A percentile compares a stretch with the other conserved stretches of the same genome.
phyloP scores from a whole-genome alignment of 163 green algal genomes.

The Trebouxia gelatinosa region DNA sequence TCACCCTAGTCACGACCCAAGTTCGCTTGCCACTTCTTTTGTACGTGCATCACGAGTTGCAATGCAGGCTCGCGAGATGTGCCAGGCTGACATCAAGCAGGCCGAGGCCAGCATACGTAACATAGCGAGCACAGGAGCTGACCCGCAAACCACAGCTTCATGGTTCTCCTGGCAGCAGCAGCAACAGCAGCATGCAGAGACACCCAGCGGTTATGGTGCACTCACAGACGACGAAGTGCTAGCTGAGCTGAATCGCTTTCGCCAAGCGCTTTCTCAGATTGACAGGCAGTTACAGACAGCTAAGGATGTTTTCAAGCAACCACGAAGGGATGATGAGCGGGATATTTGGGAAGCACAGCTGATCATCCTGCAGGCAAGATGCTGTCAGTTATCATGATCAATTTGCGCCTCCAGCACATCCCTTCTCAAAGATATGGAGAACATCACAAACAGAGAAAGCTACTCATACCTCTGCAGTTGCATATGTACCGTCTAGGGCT shows the following conservation, averaged over 20 bases:
- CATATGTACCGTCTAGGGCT: neutral
- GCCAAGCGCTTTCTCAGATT: slow-evolving; percentile 29
- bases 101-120: too few relatives aligned
- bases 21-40: too few relatives aligned
- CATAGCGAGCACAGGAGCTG: too few relatives aligned
- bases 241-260: slow-evolving; percentile 32
- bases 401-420: neutral
- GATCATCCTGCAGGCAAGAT: slow-evolving; percentile 55
- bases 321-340: slow-evolving; percentile 35
- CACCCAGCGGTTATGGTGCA: neutral
- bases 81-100: too few relatives aligned
- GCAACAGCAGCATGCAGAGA: neutral
- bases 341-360: slow-evolving; percentile 62
- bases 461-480: slow-evolving; percentile 33
- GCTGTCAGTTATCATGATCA: neutral
- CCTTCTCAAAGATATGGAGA: neutral
- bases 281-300: slow-evolving; percentile 36
- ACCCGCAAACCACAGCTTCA: too few relatives aligned
- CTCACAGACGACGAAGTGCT: neutral
- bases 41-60: too few relatives aligned
- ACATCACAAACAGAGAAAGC: neutral
- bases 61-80: too few relatives aligned
- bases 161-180: too few relatives aligned
- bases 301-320: slow-evolving; percentile 32
- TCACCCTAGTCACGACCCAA: too few relatives aligned